A percentile compares a stretch with the other conserved stretches of the same genome.
These are phyloP conservation scores for Termitomyces sp. DNA, from an alignment of 768 basidiomycete genomes.

Conservation along the genomic window DNA sequence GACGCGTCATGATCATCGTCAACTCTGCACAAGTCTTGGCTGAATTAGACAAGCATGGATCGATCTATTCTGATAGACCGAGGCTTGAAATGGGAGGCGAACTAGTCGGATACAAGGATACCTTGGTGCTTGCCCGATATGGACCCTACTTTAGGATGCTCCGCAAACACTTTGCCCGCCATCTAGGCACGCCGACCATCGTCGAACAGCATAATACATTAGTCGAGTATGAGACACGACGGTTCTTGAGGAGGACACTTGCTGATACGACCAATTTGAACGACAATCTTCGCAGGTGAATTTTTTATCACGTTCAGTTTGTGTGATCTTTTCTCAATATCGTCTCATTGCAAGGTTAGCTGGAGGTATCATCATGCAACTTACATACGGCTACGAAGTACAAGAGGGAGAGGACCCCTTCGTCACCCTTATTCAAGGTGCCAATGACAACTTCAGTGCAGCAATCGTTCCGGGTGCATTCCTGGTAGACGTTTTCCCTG, in stretches of 20 bases:
- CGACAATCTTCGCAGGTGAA: slow-evolving; percentile 37
- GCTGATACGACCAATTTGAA: slow-evolving; percentile 25
- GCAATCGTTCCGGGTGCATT: slow-evolving; percentile 46
- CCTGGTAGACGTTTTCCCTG: slow-evolving; percentile 36
- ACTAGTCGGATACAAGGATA: slow-evolving; percentile 41
- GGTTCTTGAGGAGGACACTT: slow-evolving; percentile 31
- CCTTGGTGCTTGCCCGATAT: slow-evolving; percentile 39
- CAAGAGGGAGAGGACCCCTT: slow-evolving; percentile 47
- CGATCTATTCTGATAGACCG: slow-evolving; percentile 45
- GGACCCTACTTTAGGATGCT: slow-evolving; percentile 37
- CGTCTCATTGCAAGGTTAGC: slow-evolving; percentile 30
- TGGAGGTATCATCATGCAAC: slow-evolving; percentile 46
- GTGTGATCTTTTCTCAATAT: not conserved
- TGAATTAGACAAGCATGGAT: slow-evolving; percentile 41
- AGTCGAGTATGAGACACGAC: slow-evolving; percentile 27
- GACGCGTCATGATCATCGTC: slow-evolving; percentile 41
- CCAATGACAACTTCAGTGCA: slow-evolving; percentile 45
- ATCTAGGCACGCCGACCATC: slow-evolving; percentile 29
- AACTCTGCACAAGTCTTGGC: slow-evolving; percentile 39
- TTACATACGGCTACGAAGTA: slow-evolving; percentile 54
- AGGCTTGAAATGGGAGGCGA: slow-evolving; percentile 46
- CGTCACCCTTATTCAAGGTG: slow-evolving; percentile 43
- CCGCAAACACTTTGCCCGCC: slow-evolving; percentile 37
- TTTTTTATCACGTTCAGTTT: not conserved
- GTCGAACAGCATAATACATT: slow-evolving; percentile 26